phyloP scores from a whole-genome alignment of 148 eudicot species.

The Nepenthes mirabilis region DNA sequence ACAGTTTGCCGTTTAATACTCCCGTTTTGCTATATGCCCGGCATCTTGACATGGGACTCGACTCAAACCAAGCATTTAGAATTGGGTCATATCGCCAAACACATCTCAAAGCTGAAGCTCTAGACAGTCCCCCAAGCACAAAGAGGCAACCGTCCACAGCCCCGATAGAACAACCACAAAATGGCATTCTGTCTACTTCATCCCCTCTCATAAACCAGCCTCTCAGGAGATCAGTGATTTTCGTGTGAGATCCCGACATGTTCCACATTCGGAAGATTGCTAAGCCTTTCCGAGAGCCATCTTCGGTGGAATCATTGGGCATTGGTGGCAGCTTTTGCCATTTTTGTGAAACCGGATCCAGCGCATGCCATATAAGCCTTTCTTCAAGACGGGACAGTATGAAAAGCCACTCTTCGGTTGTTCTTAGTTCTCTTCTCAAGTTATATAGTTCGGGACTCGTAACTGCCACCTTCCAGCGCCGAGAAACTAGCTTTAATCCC shows the following conservation, averaged over 20 bases:
- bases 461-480: conserved; percentile 68
- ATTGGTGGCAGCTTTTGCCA: conserved; percentile 81
- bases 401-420: conserved; percentile 80
- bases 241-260: conserved; percentile 45
- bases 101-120: conserved; percentile 49
- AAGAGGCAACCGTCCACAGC: conserved; percentile 77
- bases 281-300: conserved; percentile 33
- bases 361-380: conserved; percentile 54
- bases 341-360: conserved; percentile 60
- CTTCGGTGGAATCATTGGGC: conserved; percentile 40
- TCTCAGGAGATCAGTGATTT: conserved; percentile 55
- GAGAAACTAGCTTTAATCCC: conserved; percentile 56
- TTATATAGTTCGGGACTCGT: conserved; percentile 50
- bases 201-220: conserved; percentile 69
- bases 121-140: conserved; percentile 68
- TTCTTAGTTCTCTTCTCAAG: conserved; percentile 63
- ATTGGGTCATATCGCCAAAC: conserved; percentile 77
- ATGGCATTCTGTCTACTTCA: conserved; percentile 36
- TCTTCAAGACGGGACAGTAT: conserved; percentile 51
- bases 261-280: conserved; percentile 47
- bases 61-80: conserved; percentile 62
- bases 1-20: conserved; percentile 63
- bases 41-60: conserved; percentile 52
- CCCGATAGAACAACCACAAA: conserved; percentile 81
- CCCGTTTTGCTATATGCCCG: conserved; percentile 90